Base-by-base conservation (phyloP, 1,284 basidiomycete species). In the Pseudomicrostroma phylloplanum region DNA sequence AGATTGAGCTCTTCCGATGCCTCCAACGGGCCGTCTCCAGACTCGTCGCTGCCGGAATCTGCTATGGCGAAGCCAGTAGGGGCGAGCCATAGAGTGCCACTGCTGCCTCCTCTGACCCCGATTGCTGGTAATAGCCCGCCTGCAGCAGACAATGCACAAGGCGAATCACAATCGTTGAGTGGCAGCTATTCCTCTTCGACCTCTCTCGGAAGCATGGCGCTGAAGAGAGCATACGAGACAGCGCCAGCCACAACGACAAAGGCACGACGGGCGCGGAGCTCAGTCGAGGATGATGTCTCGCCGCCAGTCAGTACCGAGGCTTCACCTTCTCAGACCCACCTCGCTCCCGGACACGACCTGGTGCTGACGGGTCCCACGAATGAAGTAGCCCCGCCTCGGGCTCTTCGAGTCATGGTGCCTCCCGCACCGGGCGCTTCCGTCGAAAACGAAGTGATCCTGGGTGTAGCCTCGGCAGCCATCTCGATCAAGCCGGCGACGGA, bases 381-480 rank as follows among this genome's bases (percentile, higher is more conserved):
- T 21, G 53, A 58, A 23, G 43, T 66, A 4, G 51, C 67, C 6
- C 67, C 70, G 0, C 69, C 69, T 1, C 40, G 61, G 15, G 58
- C 63, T 4, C 61, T 73, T n/a, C 64, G 67, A 13, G 72, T 72
- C 12, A 63, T 75, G 56, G 64, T 66, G 1, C 36, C 70, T 1
- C 68, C 73, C 3, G 68, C 73, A 0, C 60, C 67, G 2, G 46
- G 60, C 19, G 60, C 58, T 4, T 19, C 21, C 13, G 46, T 49
- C 17, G 68, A 72, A 26, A 58, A 57, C 12, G 73, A 76, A 54
- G 68, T 64, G 36, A 69, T 76, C n/a, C 56, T 74, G 15, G 73
- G 71, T 3, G 73, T 76, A 1, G 69, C 68, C 1, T 67, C 66
- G 6, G 73, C 73, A 12, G 60, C 64, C 17, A 12, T 72, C n/a